phyloP scores from a whole-genome alignment of 805 yeast species.

The Yarrowia keelungensis region DNA sequence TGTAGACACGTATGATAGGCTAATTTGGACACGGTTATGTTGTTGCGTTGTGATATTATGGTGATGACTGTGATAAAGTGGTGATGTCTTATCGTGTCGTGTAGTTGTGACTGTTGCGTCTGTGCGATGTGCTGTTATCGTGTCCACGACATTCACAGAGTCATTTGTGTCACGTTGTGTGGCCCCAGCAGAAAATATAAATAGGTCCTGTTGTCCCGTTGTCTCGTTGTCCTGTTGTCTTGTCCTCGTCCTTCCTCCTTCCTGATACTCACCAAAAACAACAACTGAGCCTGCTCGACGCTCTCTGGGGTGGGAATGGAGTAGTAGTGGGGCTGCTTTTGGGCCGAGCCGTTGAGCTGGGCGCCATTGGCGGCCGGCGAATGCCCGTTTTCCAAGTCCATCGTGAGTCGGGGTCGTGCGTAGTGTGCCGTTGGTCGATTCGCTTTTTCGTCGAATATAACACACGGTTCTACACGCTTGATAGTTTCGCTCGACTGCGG shows the following conservation, averaged over 20 bases:
- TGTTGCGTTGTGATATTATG: background rate
- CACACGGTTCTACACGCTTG: constrained; percentile 34
- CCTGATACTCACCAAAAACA: constrained; percentile 38
- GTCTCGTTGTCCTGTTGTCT: background rate
- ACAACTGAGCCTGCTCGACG: constrained; percentile 33
- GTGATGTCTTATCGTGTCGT: background rate
- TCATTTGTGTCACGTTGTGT: background rate
- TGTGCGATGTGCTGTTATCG: background rate
- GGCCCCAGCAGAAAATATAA: background rate
- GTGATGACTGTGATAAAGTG: too few species aligned
- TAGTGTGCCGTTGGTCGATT: constrained; percentile 1
- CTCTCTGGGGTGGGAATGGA: constrained; percentile 20
- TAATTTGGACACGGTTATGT: too few species aligned
- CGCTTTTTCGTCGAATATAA: constrained; percentile 3
- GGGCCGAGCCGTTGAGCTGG: constrained; percentile 27
- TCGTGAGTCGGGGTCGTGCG: background rate
- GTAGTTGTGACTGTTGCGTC: background rate
- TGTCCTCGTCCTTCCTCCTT: constrained; percentile 21
- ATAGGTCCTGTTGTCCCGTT: background rate
- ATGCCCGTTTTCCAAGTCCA: constrained; percentile 41
- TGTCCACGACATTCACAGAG: background rate
- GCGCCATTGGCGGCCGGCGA: constrained; percentile 41
- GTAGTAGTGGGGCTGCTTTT: constrained; percentile 6
- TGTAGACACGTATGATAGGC: background rate
- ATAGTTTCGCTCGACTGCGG: constrained; percentile 33